phyloP scores from a whole-genome alignment of 1,139 yeast genomes.

The Kluyveromyces sp. region DNA sequence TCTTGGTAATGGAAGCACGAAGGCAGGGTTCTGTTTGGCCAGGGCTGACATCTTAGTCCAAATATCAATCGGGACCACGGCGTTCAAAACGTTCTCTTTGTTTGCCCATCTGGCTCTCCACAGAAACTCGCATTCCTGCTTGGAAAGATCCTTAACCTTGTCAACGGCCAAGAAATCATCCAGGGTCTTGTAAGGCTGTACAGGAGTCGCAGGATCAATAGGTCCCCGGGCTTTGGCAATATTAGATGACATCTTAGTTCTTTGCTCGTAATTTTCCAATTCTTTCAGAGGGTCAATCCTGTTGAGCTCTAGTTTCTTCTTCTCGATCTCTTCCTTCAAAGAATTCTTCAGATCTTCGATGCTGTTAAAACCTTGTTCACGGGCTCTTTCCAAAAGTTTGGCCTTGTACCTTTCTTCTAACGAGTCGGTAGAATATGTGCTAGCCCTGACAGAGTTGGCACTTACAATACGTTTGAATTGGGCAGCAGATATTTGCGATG shows the following conservation, averaged over 20 bases:
- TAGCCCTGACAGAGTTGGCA: conserved; percentile 1
- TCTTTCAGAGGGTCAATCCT: conserved; percentile 66
- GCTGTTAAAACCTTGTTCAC: conserved; percentile 34
- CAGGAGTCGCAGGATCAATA: conserved; percentile 40
- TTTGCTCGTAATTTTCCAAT: conserved; percentile 50
- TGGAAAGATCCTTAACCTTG: conserved; percentile 50
- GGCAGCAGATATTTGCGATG: conserved; percentile 4
- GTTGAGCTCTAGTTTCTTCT: conserved; percentile 48
- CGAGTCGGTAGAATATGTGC: conserved; percentile 16
- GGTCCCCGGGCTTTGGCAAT: conserved; percentile 38
- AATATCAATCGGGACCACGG: conserved; percentile 50
- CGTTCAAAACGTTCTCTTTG: conserved; percentile 56
- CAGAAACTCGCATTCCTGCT: conserved; percentile 64
- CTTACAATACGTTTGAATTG: conserved; percentile 4
- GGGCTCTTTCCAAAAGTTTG: conserved; percentile 45
- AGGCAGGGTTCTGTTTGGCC: conserved; percentile 71
- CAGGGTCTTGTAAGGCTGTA: conserved; percentile 61
- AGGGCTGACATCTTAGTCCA: conserved; percentile 55
- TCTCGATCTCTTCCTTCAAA: conserved; percentile 54
- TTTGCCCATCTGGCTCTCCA: conserved; percentile 84
- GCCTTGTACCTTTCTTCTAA: conserved; percentile 32
- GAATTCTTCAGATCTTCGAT: conserved; percentile 59
- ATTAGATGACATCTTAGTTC: conserved; percentile 29
- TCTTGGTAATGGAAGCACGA: conserved; percentile 64
- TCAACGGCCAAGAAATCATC: conserved; percentile 63